Evolutionary conservation across 192 early-diverging fungal species (phyloP).

Genomic region (Backusella australiensis): DNA sequence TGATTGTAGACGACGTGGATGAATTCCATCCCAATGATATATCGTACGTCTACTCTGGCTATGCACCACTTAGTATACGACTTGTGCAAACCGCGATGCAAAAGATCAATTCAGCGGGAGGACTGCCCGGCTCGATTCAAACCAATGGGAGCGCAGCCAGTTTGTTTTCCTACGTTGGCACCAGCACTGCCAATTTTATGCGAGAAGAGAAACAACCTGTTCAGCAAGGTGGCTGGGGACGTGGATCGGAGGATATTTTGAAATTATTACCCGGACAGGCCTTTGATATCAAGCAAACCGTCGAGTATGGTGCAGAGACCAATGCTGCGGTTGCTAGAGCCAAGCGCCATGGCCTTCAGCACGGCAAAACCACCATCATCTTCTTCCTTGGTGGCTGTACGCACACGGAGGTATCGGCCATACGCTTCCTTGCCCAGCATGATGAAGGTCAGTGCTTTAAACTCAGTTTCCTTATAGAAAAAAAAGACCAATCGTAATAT

Average conservation of each 20-base stretch:
- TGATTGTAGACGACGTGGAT: slow-evolving; percentile 87
- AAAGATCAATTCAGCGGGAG: slow-evolving; percentile 23
- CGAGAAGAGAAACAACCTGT: slow-evolving; percentile 35
- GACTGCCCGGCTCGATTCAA: slow-evolving; percentile 31
- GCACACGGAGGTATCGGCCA: slow-evolving; percentile 86
- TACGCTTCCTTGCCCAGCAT: slow-evolving; percentile 84
- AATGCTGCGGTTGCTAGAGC: slow-evolving; percentile 30
- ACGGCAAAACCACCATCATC: slow-evolving; percentile 64
- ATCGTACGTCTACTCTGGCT: slow-evolving; percentile 93
- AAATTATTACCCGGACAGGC: slow-evolving; percentile 73
- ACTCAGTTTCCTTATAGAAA: not conserved
- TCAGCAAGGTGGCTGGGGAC: slow-evolving; percentile 62
- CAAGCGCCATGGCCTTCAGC: slow-evolving; percentile 26
- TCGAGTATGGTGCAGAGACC: slow-evolving; percentile 44
- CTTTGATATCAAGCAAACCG: slow-evolving; percentile 75
- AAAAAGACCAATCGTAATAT: not conserved
- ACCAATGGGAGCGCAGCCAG: slow-evolving; percentile 36
- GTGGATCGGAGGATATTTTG: slow-evolving; percentile 85
- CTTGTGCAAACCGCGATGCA: slow-evolving; percentile 77
- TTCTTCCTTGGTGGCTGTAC: slow-evolving; percentile 97
- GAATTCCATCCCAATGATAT: slow-evolving; percentile 85
- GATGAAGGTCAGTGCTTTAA: slow-evolving; percentile 53
- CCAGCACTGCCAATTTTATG: slow-evolving; percentile 21
- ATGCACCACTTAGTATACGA: slow-evolving; percentile 88
- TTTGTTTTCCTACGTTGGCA: slow-evolving; percentile 40